These are phyloP conservation scores for Triangularia verruculosa DNA, from an alignment of 2,329 filamentous ascomycete genomes.

Conservation along the genomic window DNA sequence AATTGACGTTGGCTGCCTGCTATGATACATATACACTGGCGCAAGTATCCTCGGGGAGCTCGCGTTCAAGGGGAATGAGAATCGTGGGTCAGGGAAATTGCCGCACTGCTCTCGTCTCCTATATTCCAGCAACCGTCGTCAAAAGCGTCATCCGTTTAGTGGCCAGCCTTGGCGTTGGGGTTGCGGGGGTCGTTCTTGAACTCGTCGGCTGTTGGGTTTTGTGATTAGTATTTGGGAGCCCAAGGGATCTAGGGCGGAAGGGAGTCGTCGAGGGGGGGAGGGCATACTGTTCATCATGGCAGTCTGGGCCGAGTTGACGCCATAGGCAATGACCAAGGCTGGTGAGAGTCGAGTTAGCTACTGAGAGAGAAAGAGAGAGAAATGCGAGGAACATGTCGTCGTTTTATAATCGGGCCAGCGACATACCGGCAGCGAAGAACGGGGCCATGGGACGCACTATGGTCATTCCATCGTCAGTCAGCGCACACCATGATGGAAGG, in stretches of 20 bases:
- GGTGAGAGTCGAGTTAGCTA: conserved; percentile 8
- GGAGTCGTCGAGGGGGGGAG: neutral
- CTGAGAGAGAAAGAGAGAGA: too few species aligned
- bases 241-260: conserved; percentile 4
- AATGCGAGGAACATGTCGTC: neutral
- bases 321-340: conserved; percentile 87
- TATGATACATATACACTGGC: conserved; percentile 48
- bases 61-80: neutral
- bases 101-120: conserved; percentile 23
- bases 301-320: conserved; percentile 80
- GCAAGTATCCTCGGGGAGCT: conserved; percentile 17
- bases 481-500: neutral
- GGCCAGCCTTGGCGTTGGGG: conserved; percentile 52
- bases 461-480: conserved; percentile 23
- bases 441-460: conserved; percentile 86
- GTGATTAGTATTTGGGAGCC: conserved; percentile 7
- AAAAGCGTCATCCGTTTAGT: conserved; percentile 38
- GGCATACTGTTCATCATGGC: conserved; percentile 71
- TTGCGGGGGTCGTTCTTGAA: conserved; percentile 98
- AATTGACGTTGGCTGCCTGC: conserved; percentile 31
- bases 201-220: conserved; percentile 68
- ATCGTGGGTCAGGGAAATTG: conserved; percentile 19
- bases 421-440: conserved; percentile 92
- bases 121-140: conserved; percentile 10
- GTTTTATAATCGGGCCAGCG: neutral